Conservation (phyloP, 2,329 filamentous ascomycete species). For the Xylariomycetidae sp. region DNA sequence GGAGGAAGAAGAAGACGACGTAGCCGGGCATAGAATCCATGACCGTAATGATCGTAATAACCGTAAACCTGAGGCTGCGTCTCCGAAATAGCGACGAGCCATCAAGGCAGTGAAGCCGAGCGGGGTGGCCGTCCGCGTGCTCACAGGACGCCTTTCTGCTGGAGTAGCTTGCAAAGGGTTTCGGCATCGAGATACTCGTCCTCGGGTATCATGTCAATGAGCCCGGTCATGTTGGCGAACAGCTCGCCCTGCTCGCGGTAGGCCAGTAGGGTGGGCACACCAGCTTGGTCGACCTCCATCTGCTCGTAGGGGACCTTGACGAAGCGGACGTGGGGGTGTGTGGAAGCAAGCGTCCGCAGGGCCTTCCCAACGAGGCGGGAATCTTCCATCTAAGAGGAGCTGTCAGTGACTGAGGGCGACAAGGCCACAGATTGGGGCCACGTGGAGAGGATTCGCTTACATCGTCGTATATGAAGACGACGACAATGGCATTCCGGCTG, state of each 20-base stretch:
- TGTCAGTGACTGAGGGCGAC: no score
- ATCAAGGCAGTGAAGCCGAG: neutral
- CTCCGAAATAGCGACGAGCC: no score
- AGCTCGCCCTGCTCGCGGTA: constrained; percentile 85
- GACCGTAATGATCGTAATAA: no score
- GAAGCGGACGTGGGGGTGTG: constrained; percentile 70
- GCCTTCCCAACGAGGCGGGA: constrained; percentile 74
- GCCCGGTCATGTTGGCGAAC: constrained; percentile 81
- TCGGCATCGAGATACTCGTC: constrained; percentile 53
- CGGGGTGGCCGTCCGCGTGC: no score
- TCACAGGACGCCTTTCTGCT: constrained; percentile 47
- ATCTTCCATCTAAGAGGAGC: no score
- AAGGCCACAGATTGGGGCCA: no score
- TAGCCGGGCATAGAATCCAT: no score
- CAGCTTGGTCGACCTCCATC: constrained; percentile 87
- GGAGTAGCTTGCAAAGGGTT: constrained; percentile 46
- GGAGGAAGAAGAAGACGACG: no score
- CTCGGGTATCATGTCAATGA: constrained; percentile 78
- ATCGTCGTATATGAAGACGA: constrained; percentile 89
- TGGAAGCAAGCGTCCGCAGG: constrained; percentile 65
- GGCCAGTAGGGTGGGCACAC: constrained; percentile 80
- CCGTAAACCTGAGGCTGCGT: no score
- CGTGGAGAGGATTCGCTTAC: no score
- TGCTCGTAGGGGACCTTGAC: constrained; percentile 87
- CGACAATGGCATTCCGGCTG: constrained; percentile 70